These are phyloP conservation scores for Bruguiera gymnorhiza DNA, from an alignment of 345 rosid genomes.

Conservation along the genomic window DNA sequence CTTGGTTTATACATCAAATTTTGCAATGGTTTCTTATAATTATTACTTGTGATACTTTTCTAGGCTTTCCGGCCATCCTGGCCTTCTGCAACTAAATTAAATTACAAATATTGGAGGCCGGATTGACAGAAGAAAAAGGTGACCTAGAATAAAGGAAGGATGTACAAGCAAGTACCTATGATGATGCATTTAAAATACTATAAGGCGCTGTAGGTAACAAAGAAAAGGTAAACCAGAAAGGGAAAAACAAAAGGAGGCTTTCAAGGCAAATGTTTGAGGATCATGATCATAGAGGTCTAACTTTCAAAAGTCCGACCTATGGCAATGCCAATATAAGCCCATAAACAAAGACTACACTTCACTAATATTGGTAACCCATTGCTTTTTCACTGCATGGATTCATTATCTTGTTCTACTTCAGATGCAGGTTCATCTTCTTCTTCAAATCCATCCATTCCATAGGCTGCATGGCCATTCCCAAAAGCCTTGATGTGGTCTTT, in stretches of 20 bases:
- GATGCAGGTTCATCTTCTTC: slow-evolving; percentile 60
- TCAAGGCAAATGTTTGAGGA: slow-evolving; percentile 25
- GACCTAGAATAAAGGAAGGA: slow-evolving; percentile 17
- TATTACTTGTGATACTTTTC: neutral
- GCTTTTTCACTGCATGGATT: slow-evolving; percentile 16
- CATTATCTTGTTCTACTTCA: slow-evolving; percentile 52
- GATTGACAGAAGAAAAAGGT: slow-evolving; percentile 7
- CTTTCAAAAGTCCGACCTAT: slow-evolving; percentile 20
- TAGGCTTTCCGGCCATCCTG: neutral
- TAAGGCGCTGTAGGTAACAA: neutral
- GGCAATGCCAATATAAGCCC: slow-evolving; percentile 13
- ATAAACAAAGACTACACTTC: neutral
- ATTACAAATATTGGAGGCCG: no score
- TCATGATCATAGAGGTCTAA: slow-evolving; percentile 29
- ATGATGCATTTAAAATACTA: slow-evolving; percentile 20
- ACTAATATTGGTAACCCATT: neutral
- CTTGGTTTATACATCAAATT: no score
- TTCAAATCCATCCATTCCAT: slow-evolving; percentile 46
- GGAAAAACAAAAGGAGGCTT: slow-evolving; percentile 10
- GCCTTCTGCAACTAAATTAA: no score
- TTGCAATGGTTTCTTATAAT: no score
- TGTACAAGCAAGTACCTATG: slow-evolving; percentile 27
- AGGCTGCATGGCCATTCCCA: slow-evolving; percentile 51
- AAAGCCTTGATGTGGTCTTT: slow-evolving; percentile 59
- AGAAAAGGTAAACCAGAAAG: slow-evolving; percentile 12